Percentiles rank a stretch among this genome's conserved stretches.
These are phyloP conservation scores for Pseudogymnoascus pannorum DNA, from an alignment of 2,329 filamentous ascomycete genomes.

Conservation along the genomic window DNA sequence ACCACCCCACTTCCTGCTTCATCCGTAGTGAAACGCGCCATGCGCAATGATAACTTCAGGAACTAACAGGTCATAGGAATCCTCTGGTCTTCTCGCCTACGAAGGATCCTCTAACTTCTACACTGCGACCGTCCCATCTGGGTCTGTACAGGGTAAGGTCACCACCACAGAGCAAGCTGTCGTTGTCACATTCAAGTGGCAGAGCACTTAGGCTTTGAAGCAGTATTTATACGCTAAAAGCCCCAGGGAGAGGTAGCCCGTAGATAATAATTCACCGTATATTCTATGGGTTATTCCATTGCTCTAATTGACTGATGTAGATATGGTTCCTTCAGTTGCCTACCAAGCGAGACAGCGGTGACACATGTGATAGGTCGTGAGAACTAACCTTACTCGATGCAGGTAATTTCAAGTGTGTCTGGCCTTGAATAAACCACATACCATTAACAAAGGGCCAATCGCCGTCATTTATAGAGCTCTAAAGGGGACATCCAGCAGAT, in stretches of 20 bases:
- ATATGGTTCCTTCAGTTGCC: not conserved
- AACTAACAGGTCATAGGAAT: constrained; percentile 13
- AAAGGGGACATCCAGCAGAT: too few relatives aligned
- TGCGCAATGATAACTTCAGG: not conserved
- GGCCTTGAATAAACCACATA: constrained; percentile 20
- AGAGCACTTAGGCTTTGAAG: constrained; percentile 11
- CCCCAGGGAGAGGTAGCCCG: not conserved
- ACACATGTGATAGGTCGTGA: not conserved
- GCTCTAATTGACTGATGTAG: not conserved
- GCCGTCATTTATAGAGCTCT: not conserved
- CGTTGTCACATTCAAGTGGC: constrained; percentile 28
- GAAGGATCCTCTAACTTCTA: constrained; percentile 26
- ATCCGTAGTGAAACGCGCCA: not conserved
- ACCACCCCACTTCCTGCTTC: not conserved
- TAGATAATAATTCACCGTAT: not conserved
- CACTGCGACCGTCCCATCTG: constrained; percentile 27
- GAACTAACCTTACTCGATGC: constrained; percentile 17
- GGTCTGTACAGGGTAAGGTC: constrained; percentile 26
- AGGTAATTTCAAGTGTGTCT: constrained; percentile 21
- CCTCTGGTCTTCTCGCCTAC: constrained; percentile 22
- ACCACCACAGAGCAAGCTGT: constrained; percentile 24
- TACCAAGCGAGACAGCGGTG: not conserved
- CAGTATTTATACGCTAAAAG: not conserved
- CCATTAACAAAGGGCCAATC: constrained; percentile 12
- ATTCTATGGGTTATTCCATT: not conserved